phyloP scores from a whole-genome alignment of 2,329 filamentous ascomycete species.

The Aspergillus sp. region DNA sequence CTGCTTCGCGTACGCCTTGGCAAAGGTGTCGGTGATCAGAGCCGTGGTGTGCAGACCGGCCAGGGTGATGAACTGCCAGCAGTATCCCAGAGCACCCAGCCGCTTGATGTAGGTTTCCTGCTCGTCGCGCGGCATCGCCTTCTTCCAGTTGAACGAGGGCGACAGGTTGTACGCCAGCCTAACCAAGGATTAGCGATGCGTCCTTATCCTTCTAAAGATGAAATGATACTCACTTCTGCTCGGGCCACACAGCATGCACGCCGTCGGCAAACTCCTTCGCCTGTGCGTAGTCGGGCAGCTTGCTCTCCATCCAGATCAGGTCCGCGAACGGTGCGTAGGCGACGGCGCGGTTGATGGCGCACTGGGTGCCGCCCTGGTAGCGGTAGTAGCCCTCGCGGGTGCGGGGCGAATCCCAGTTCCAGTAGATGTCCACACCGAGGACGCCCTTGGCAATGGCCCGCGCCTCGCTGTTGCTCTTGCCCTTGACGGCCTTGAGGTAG shows the following conservation, averaged over 20 bases:
- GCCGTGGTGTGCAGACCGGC: constrained; percentile 94
- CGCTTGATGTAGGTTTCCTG: constrained; percentile 97
- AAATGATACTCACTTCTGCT: constrained; percentile 74
- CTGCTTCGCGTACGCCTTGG: constrained; percentile 71
- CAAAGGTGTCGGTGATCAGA: constrained; percentile 85
- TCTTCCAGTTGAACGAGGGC: constrained; percentile 99
- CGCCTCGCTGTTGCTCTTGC: constrained; percentile 82
- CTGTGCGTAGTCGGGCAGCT: constrained; percentile 86
- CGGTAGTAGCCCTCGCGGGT: constrained; percentile 96
- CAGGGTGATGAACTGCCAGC: constrained; percentile 99
- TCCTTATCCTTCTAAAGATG: background rate
- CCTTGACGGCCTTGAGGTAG: constrained; percentile 67
- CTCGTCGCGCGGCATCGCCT: constrained; percentile 84
- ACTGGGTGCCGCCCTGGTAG: constrained; percentile 85
- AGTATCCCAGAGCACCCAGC: constrained; percentile 84
- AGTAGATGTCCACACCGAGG: constrained; percentile 78
- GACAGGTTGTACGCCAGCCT: constrained; percentile 97
- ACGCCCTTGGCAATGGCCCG: constrained; percentile 74
- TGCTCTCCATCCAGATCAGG: constrained; percentile 99
- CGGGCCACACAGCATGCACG: constrained; percentile 90
- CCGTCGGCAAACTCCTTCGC: constrained; percentile 90
- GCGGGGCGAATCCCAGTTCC: constrained; percentile 91
- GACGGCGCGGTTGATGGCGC: constrained; percentile 83
- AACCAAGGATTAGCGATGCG: constrained; percentile 16
- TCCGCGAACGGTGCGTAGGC: constrained; percentile 93